A percentile compares a stretch with the other conserved stretches of the same genome.
phyloP scores from a whole-genome alignment of 208 protist species.

The Leishmania arabica region DNA sequence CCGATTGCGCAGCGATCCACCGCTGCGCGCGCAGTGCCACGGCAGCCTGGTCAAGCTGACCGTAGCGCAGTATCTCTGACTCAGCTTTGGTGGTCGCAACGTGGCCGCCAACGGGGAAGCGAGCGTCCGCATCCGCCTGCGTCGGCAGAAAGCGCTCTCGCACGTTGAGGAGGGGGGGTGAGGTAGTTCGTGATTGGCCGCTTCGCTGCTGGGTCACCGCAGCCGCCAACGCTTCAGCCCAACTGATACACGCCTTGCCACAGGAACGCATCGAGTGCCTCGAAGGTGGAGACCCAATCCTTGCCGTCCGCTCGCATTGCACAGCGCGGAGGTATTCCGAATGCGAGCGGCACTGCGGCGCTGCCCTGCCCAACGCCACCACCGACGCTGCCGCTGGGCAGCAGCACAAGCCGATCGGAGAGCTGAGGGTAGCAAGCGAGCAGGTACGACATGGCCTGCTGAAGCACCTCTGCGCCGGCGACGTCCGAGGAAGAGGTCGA shows the following conservation, averaged over 20 bases:
- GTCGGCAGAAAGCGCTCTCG: conserved; percentile 12
- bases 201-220: not conserved
- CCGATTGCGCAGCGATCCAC: conserved; percentile 27
- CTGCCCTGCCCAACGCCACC: not conserved
- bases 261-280: conserved; percentile 25
- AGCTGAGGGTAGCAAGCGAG: conserved; percentile 29
- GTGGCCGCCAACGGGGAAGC: conserved; percentile 29
- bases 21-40: conserved; percentile 18
- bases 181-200: conserved; percentile 20
- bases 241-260: conserved; percentile 28
- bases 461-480: conserved; percentile 7
- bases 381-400: not conserved
- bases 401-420: conserved; percentile 16
- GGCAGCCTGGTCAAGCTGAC: conserved; percentile 9
- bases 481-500: not conserved
- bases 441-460: conserved; percentile 19
- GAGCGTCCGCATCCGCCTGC: conserved; percentile 4
- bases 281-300: conserved; percentile 29
- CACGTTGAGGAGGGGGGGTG: conserved; percentile 26
- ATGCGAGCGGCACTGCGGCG: conserved; percentile 13
- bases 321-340: not conserved
- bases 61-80: conserved; percentile 4
- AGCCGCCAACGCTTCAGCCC: not conserved
- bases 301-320: not conserved
- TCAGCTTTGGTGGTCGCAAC: conserved; percentile 4